Evolutionary conservation across 208 protist genomes (phyloP), one percentile per base, ranked within the genome.

Genomic region (Crithidia mellificae): DNA sequence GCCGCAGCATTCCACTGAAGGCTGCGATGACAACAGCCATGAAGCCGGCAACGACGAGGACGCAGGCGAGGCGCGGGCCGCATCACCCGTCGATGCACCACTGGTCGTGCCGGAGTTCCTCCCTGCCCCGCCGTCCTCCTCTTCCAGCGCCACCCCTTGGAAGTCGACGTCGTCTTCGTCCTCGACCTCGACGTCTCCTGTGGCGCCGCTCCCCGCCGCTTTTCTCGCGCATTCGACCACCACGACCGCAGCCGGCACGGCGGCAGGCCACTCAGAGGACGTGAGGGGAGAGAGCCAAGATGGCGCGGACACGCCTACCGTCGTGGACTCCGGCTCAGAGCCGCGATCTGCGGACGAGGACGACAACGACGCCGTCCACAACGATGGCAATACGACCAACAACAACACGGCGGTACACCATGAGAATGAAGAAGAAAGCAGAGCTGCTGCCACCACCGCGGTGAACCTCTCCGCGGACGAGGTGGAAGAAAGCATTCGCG

Each of bases 61-160:
- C 38, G 6, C 1, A 3, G 38, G 34, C 3, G 46, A 53, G 20
- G 12, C 17, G 32, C 59, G 20, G 32, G 38, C 36, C 34, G n/a
- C n/a, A n/a, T 38, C 34, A 24, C 53, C 68, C 32, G 43, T 74
- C 27, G 68, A 74, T 49, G 58, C 68, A 2, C 61, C 68, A 34
- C 61, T 74, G 36, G 19, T 49, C 24, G 49, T 63, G 36, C 51
- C 61, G 41, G 68, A 67, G n/a, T 59, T 24, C 51, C 68, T 53
- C 24, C 53, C 39, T 1, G 14, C 19, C 0, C 59, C 61, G 24
- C 59, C 52, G 24, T 62, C 56, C 3, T 39, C 55, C 3, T 38
- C 58, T 20, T 63, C 67, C 22, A 38, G 58, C 17, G 22, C 67
- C n/a, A 47, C 68, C n/a, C 34, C 34, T 24, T 38, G 12, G 32